Evolutionary conservation across 495 filamentous ascomycete species (phyloP).

Genomic region (Bombardia bombarda): DNA sequence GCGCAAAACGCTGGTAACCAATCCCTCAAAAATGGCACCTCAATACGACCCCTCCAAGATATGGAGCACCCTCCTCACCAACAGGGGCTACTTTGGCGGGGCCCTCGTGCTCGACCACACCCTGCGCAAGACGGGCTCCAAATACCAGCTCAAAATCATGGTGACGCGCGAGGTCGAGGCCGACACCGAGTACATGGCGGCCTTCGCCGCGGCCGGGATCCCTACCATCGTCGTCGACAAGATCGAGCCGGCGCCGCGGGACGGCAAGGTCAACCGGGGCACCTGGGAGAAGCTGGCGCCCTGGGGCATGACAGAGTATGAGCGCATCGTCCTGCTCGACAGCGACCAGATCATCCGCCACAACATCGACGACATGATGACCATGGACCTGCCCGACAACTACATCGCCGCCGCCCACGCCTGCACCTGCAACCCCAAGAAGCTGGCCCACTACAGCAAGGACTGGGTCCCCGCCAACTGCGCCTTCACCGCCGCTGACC

Average conservation of each 20-base stretch:
- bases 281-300: conserved; percentile 37
- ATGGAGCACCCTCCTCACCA: conserved; percentile 33
- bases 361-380: conserved; percentile 37
- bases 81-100: conserved; percentile 31
- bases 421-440: conserved; percentile 32
- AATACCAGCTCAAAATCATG: conserved; percentile 34
- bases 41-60: conserved; percentile 22
- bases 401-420: conserved; percentile 28
- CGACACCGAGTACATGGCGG: conserved; percentile 32
- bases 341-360: conserved; percentile 31
- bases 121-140: conserved; percentile 23
- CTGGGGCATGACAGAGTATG: conserved; percentile 33
- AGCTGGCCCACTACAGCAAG: conserved; percentile 30
- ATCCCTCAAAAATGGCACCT: not conserved
- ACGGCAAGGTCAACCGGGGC: conserved; percentile 32
- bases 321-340: conserved; percentile 34
- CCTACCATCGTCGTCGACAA: conserved; percentile 31
- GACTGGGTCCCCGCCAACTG: conserved; percentile 31
- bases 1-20: not conserved
- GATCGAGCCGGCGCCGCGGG: conserved; percentile 27
- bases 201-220: conserved; percentile 29
- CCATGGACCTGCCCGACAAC: conserved; percentile 23
- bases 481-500: conserved; percentile 29
- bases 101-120: conserved; percentile 31
- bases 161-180: conserved; percentile 29